Percentiles rank a stretch among this genome's conserved stretches.
phyloP scores from a whole-genome alignment of 257 asterid species.

The Solanum pinnatisectum region DNA sequence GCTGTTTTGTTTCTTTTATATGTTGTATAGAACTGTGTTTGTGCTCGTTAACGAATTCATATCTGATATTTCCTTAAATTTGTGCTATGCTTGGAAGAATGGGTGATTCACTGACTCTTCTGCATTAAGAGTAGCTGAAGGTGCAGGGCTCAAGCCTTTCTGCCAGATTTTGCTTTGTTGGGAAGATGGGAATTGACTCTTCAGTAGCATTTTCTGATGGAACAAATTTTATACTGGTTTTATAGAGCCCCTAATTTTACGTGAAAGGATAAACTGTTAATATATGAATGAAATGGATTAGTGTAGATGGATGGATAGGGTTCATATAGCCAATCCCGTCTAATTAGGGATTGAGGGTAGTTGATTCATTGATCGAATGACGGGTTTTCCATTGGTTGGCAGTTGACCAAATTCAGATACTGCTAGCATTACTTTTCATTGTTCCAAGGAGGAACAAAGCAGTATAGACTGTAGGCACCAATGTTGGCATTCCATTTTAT shows the following conservation, averaged over 20 bases:
- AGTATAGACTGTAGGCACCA: background rate
- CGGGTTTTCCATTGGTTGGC: background rate
- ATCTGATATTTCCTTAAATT: background rate
- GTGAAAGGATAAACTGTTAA: background rate
- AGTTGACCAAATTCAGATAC: background rate
- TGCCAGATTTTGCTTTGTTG: background rate
- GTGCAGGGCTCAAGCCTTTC: background rate
- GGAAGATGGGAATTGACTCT: background rate
- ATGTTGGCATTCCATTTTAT: background rate
- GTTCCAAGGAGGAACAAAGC: background rate
- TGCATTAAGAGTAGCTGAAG: background rate
- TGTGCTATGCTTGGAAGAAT: background rate
- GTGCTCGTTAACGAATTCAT: background rate
- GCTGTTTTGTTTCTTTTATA: background rate
- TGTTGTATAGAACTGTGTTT: background rate
- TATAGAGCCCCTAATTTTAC: background rate
- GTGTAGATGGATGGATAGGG: background rate
- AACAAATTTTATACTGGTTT: background rate
- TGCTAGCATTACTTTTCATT: background rate
- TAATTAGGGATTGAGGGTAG: background rate
- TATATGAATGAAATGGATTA: background rate
- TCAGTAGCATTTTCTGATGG: background rate
- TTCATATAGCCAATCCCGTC: background rate
- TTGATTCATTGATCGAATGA: background rate
- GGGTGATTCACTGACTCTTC: background rate